Evolutionary conservation across 2,329 filamentous ascomycete genomes (phyloP), one percentile per base, ranked within the genome.

Genomic region (Alternaria postmessia): DNA sequence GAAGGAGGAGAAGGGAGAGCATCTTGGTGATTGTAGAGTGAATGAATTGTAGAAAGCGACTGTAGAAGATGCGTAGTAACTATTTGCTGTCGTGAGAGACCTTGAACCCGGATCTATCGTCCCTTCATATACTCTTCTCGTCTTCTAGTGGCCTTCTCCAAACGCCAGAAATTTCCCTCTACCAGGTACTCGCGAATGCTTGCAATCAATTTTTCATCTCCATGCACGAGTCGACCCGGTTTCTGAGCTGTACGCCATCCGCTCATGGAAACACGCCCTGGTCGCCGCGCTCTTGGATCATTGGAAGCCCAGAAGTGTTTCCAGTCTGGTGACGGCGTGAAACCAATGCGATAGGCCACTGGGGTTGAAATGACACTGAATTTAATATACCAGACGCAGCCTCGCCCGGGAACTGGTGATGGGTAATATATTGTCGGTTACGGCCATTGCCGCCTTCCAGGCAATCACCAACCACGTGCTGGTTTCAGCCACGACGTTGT

Each of bases 1-100:
- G 53, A 43, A 67, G 56, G 30, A 70, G 36, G 49, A 67, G 28
- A 49, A 59, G 51, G n/a, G 61, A 65, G 43, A 58, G 61, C 65
- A 67, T 68, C 16, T 18, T 53, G 54, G 24, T 39, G 18, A 34
- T 32, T 57, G 28, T 20, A 26, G 22, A 55, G 26, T 44, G 26
- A 55, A 36, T 38, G 53, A 22, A 18, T 48, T 36, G 30, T 36
- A 48, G 14, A 12, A 48, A 48, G 46, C 46, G 46, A 48, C 22
- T 49, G 44, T 54, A 20, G 48, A 59, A 43, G 57, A 43, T 57
- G 48, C 51, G 46, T 38, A 48, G 39, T 51, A 48, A 51, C 34
- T 39, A 41, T 36, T 54, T 53, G 32, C 57, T 61, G 44, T 36
- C 41, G 43, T 58, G 32, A 46, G 56, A 46, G 53, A 34, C 44